Conservation (phyloP, 768 basidiomycete species). For the Phaeotremella skinneri region DNA sequence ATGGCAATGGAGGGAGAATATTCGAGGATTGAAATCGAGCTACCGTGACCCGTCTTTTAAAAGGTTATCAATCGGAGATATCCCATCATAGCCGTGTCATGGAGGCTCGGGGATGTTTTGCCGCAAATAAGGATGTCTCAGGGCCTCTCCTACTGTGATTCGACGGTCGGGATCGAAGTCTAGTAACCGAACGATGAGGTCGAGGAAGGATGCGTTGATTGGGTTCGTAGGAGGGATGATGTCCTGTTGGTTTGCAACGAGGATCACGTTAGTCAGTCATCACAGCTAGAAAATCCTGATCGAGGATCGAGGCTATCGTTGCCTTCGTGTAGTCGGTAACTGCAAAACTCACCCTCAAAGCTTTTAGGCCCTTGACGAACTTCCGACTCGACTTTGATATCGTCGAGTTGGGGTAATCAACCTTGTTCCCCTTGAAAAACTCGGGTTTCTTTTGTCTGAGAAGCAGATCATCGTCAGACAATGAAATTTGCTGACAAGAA, state of each 20-base stretch:
- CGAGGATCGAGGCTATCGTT: too few relatives aligned
- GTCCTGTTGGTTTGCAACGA: slow-evolving; percentile 58
- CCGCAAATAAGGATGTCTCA: slow-evolving; percentile 80
- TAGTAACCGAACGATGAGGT: slow-evolving; percentile 80
- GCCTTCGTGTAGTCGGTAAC: not conserved
- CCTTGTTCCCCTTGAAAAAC: slow-evolving; percentile 79
- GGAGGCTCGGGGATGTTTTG: slow-evolving; percentile 9
- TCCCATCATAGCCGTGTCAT: not conserved
- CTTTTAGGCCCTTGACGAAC: slow-evolving; percentile 81
- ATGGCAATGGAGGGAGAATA: too few relatives aligned
- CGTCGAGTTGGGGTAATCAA: slow-evolving; percentile 90
- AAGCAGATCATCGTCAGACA: slow-evolving; percentile 3
- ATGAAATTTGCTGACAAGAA: not conserved
- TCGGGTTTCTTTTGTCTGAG: slow-evolving; percentile 78
- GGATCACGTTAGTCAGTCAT: slow-evolving; percentile 13
- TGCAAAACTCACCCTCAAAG: slow-evolving; percentile 65
- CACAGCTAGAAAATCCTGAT: too few relatives aligned
- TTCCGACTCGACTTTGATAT: slow-evolving; percentile 87
- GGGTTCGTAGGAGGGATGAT: slow-evolving; percentile 73
- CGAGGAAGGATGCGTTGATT: slow-evolving; percentile 60
- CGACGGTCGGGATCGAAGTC: slow-evolving; percentile 86
- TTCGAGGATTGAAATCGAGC: too few relatives aligned
- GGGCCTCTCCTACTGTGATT: slow-evolving; percentile 81
- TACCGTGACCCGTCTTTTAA: too few relatives aligned
- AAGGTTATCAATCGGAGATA: too few relatives aligned